These are phyloP conservation scores for Fusarium torulosum DNA, from an alignment of 2,329 filamentous ascomycete genomes.

Conservation along the genomic window DNA sequence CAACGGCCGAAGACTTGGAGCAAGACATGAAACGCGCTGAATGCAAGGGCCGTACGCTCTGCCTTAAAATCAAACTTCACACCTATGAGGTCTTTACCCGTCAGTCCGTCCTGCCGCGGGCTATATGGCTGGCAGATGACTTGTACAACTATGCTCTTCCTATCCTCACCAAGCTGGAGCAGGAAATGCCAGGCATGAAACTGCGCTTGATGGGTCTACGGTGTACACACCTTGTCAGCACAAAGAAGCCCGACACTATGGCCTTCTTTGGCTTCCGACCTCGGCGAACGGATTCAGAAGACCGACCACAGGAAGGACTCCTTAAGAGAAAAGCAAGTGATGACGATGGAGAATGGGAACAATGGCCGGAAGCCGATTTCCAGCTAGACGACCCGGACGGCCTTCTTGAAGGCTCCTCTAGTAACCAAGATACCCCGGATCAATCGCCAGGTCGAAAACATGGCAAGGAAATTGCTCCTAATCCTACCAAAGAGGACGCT, in stretches of 20 bases:
- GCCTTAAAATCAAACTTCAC: slow-evolving; percentile 92
- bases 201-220: slow-evolving; percentile 89
- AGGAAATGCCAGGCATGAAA: slow-evolving; percentile 83
- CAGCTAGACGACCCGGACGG: slow-evolving; percentile 36
- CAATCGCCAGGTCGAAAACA: slow-evolving; percentile 50
- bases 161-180: slow-evolving; percentile 85
- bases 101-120: slow-evolving; percentile 80
- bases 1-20: slow-evolving; percentile 86
- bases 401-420: slow-evolving; percentile 21
- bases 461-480: slow-evolving; percentile 65
- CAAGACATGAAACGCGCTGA: slow-evolving; percentile 83
- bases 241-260: slow-evolving; percentile 81
- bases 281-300: slow-evolving; percentile 41
- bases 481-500: slow-evolving; percentile 53
- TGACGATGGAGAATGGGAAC: slow-evolving; percentile 67
- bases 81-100: slow-evolving; percentile 92
- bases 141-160: slow-evolving; percentile 85
- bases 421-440: slow-evolving; percentile 19
- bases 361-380: slow-evolving; percentile 76
- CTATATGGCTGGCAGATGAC: slow-evolving; percentile 81
- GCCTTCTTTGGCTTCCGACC: slow-evolving; percentile 80
- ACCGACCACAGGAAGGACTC: slow-evolving; percentile 17
- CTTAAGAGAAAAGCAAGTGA: slow-evolving; percentile 55
- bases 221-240: slow-evolving; percentile 88
- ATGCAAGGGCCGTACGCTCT: slow-evolving; percentile 90